phyloP scores from a whole-genome alignment of 2,329 filamentous ascomycete species.

The Cadophora gregata region DNA sequence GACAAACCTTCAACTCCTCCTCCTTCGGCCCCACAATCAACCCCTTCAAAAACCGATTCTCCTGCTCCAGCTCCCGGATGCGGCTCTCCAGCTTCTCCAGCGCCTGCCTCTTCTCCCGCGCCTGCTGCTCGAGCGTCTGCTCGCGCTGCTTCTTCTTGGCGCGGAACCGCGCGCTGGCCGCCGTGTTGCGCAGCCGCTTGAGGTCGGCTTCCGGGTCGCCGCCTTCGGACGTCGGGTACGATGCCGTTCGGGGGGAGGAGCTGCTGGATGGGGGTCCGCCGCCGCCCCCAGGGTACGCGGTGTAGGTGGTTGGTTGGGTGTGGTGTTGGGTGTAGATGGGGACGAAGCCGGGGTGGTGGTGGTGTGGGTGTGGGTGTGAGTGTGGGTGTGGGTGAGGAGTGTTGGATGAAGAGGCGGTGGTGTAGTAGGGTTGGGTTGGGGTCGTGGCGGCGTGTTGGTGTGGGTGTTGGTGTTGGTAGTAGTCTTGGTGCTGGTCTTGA shows the following conservation, averaged over 20 bases:
- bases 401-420: neutral
- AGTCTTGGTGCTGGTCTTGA: slow-evolving; percentile 14
- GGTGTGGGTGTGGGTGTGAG: neutral
- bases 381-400: neutral
- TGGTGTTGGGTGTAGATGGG: slow-evolving; percentile 11
- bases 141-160: slow-evolving; percentile 96
- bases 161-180: slow-evolving; percentile 85
- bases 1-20: slow-evolving; percentile 44
- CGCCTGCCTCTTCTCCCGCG: slow-evolving; percentile 82
- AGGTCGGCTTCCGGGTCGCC: slow-evolving; percentile 27
- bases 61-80: slow-evolving; percentile 76
- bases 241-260: neutral
- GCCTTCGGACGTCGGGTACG: neutral
- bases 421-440: slow-evolving; percentile 5
- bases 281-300: slow-evolving; percentile 4
- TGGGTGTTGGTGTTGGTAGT: slow-evolving; percentile 5
- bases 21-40: slow-evolving; percentile 80
- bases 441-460: too few relatives aligned
- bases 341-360: neutral
- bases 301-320: neutral
- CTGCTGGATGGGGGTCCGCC: too few relatives aligned
- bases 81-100: slow-evolving; percentile 73
- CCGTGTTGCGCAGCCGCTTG: slow-evolving; percentile 86
- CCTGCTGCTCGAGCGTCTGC: slow-evolving; percentile 78
- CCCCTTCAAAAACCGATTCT: slow-evolving; percentile 81